Base-by-base conservation (phyloP, 345 rosid genomes). In the Gossypium arboreum region DNA sequence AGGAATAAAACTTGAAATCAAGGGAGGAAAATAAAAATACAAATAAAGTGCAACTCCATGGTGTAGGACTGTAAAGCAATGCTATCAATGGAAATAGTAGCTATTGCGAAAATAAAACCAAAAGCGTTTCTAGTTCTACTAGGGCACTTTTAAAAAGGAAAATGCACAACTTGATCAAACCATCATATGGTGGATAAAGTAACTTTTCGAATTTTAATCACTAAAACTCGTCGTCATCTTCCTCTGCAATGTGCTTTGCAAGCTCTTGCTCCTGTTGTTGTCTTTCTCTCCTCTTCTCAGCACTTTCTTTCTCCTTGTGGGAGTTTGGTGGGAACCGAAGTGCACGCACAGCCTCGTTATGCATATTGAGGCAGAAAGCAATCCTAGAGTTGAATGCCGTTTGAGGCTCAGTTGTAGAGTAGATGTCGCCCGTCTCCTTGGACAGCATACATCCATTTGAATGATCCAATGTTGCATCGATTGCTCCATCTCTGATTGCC, bases 231-330 rank as follows among this genome's bases (percentile, higher is more conserved):
- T 87, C 90, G 4, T 86, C 90, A 16, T 86, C 90, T 72, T 86
- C 90, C 80, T 86, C 90, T 0, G 90, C 88, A 63, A 86, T 86
- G 81, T 86, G 90, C 78, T 86, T 84, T 9, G 88, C 90, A 58
- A 86, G 86, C 75, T 86, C 88, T 76, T 86, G 88, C 73, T 84
- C 90, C 34, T 84, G 86, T 62, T 85, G 88, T 63, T 84, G 88
- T 76, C 90, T 83, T 76, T 86, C 88, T 78, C 90, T 83, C 77
- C 90, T 86, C 79, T 86, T 86, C 72, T 86, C 90, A 12, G 86
- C 86, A 71, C 86, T 78, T 75, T 85, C 90, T 50, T 83, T 86
- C 79, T 86, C 90, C 81, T 83, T 83, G 86, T 86, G 90, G n/a
- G 90, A 86, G 77, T 86, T 86, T 41, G 90, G 90, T 9, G 90